Evolutionary conservation across 208 protist genomes (phyloP), one percentile per base, ranked within the genome.

Genomic region (Trypanosoma congolense): DNA sequence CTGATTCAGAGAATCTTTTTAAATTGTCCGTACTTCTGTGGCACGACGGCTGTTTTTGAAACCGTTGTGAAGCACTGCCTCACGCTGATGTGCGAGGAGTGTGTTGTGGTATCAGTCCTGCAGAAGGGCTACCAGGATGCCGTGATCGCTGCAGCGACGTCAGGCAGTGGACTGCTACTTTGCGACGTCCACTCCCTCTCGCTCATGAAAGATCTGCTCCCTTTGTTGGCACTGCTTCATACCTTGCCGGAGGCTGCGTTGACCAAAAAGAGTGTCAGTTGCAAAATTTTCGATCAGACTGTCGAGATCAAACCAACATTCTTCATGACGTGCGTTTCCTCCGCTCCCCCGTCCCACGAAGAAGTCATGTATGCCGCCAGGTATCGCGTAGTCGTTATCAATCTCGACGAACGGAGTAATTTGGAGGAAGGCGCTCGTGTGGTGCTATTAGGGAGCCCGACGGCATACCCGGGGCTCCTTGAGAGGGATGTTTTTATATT

Each of bases 21-120:
- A 33, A 71, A 78, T 10, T 94, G 87, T 80, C 71, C 68, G 24
- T 55, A 86, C 12, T 66, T 91, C 29, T 80, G 80, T 43, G 83
- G 76, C 16, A 73, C 68, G 12, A 83, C 52, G 50, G 52, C 65
- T 3, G 43, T 61, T 2, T 78, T 83, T 48, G 79, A 84, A 59
- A 41, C 55, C 1, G 55, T 62, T 33, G 31, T 94, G 31, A 49
- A 52, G 33, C 71, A 75, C 57, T 76, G 56, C 45, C 67, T 89
- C 22, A 33, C 55, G 12, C 45, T 72, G 5, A 61, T 74, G 60
- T 83, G 77, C 56, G 73, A 47, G 12, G 74, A 75, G 18, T 83
- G 79, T 60, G 56, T 70, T 18, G 65, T 75, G 3, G 21, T 87
- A 12, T 94, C 87, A 4, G 65, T 73, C 12, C 31, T 70, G 16